These are phyloP conservation scores for Ophiostoma angusticollis DNA, from an alignment of 2,329 filamentous ascomycete species.

Conservation along the genomic window DNA sequence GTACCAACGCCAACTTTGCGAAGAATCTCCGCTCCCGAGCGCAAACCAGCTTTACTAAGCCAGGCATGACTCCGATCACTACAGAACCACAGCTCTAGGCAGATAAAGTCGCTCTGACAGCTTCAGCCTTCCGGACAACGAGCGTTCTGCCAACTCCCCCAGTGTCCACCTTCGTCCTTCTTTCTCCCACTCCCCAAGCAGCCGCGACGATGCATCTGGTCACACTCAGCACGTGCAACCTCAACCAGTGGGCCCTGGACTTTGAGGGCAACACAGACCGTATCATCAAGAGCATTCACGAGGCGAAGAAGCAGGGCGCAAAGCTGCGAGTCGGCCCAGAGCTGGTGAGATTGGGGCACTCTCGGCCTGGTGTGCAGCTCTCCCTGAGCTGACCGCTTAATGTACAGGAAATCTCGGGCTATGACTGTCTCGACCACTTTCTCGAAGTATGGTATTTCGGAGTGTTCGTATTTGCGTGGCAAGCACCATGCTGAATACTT, in stretches of 20 bases:
- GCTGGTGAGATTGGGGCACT: slow-evolving; percentile 17
- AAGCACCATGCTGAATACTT: too few relatives aligned
- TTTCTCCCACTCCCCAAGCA: too few relatives aligned
- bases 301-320: slow-evolving; percentile 50
- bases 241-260: slow-evolving; percentile 34
- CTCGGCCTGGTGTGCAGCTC: neutral
- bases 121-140: too few relatives aligned
- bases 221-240: slow-evolving; percentile 20
- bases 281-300: slow-evolving; percentile 45
- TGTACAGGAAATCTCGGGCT: slow-evolving; percentile 38
- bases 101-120: too few relatives aligned
- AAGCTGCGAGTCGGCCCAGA: slow-evolving; percentile 49
- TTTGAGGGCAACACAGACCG: slow-evolving; percentile 47
- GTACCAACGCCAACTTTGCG: too few relatives aligned
- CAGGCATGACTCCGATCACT: too few relatives aligned
- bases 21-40: too few relatives aligned
- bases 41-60: too few relatives aligned
- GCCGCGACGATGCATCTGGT: slow-evolving; percentile 15
- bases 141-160: too few relatives aligned
- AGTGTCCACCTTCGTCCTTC: too few relatives aligned
- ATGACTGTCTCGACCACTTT: slow-evolving; percentile 57
- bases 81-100: too few relatives aligned
- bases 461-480: too few relatives aligned
- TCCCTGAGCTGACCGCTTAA: neutral
- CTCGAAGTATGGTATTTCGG: slow-evolving; percentile 28